Evolutionary conservation across 345 rosid species (phyloP), one percentile per base, ranked within the genome.

Genomic region (Litchi chinensis): DNA sequence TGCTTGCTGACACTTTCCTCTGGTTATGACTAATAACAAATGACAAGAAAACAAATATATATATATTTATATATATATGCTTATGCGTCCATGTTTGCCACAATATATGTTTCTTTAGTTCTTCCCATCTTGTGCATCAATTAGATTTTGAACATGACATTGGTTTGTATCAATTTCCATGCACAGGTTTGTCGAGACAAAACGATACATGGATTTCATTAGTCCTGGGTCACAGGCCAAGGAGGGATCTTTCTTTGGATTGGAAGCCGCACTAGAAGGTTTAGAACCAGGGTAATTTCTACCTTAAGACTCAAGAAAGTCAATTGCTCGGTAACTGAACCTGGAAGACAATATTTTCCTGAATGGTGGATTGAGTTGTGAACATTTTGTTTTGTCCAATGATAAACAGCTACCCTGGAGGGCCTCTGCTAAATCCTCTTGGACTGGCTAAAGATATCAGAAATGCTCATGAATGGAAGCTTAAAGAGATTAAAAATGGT

Each of bases 401-500:
- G 28, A 22, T 76, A 18, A 13, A 57, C 89, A 94, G 98, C 70
- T 95, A 95, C 71, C 98, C 99, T 11, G 99, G 99, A 68, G 99
- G 99, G 63, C 98, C 99, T 18, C 83, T 95, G 71, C 80, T 95
- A 18, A 93, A 95, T 73, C 99, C 99, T 11, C 91, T 92, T 71
- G 99, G 99, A 8, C 85, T 95, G 54, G 98, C 98, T 73, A 93
- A 91, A 82, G 99, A 95, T 44, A 86, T 89, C 2, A 75, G 72
- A 68, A 89, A 83, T n/a, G 94, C 97, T 77, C 84, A 75, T 65
- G 92, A 84, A 1, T 91, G 87, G 98, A 95, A 95, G 89, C 96
- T 91, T 28, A 93, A 95, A 76, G 99, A 95, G 86, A 92, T 95
- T 43, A 93, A 93, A 84, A 95, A 93, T 67, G 99, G 98, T 95